These are phyloP conservation scores for Tephrocybe sp. DNA, from an alignment of 768 basidiomycete species.

Conservation along the genomic window DNA sequence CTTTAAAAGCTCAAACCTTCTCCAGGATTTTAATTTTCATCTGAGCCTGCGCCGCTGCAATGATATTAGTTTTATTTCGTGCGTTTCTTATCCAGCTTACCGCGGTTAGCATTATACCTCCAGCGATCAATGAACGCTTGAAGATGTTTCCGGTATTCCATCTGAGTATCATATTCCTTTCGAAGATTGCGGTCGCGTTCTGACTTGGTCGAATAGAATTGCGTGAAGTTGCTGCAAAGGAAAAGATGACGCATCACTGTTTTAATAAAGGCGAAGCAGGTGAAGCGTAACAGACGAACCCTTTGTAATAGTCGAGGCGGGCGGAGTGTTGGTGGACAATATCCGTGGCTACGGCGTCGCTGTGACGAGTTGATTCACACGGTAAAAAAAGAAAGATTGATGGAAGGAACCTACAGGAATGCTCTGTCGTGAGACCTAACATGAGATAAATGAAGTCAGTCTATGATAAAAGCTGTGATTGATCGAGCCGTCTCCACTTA, in stretches of 20 bases:
- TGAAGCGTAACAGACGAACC: conserved; percentile 53
- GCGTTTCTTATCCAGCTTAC: conserved; percentile 31
- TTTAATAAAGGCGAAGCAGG: not conserved
- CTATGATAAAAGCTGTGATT: not conserved
- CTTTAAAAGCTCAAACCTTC: conserved; percentile 44
- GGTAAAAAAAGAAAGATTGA: not conserved
- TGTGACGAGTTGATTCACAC: conserved; percentile 22
- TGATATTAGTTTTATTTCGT: not conserved
- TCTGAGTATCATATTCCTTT: conserved; percentile 95
- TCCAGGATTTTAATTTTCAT: conserved; percentile 74
- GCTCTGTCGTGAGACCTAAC: conserved; percentile 93
- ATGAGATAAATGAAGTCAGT: conserved; percentile 8
- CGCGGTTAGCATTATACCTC: conserved; percentile 96
- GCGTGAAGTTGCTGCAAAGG: conserved; percentile 79
- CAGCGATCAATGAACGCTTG: conserved; percentile 98
- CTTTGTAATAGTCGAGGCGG: conserved; percentile 96
- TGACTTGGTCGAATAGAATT: conserved; percentile 98
- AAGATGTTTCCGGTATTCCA: conserved; percentile 91
- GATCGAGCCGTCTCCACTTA: conserved; percentile 26
- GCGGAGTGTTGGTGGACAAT: conserved; percentile 95
- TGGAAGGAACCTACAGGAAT: conserved; percentile 63
- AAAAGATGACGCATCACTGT: not conserved
- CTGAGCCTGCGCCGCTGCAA: conserved; percentile 81
- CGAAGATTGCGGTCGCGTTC: conserved; percentile 89
- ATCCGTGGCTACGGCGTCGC: conserved; percentile 95